Conservation (phyloP, 495 filamentous ascomycete genomes). For the Tuber magnatum region DNA sequence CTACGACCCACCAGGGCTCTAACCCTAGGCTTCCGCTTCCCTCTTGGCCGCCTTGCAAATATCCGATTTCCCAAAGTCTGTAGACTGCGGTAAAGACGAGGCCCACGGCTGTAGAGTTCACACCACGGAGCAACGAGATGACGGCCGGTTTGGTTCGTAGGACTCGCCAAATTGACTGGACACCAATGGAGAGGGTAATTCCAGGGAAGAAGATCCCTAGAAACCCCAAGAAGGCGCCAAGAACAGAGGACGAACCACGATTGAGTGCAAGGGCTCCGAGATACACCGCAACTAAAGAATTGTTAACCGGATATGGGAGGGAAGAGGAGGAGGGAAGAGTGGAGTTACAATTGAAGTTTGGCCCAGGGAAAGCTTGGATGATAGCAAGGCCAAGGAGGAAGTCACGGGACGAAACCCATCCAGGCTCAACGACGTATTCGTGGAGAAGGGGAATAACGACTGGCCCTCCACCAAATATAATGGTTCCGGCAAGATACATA, state of each 20-base stretch:
- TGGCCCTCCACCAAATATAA: conserved; percentile 81
- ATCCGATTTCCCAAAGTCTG: conserved; percentile 70
- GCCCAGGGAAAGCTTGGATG: conserved; percentile 76
- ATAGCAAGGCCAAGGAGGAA: conserved; percentile 77
- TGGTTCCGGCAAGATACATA: conserved; percentile 79
- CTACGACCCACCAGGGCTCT: conserved; percentile 72
- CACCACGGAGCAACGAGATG: conserved; percentile 54
- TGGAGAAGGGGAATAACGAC: conserved; percentile 76
- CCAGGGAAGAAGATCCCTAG: conserved; percentile 70
- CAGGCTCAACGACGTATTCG: conserved; percentile 69
- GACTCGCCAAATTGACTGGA: conserved; percentile 63
- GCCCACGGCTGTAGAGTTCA: conserved; percentile 72
- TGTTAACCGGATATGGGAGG: not conserved
- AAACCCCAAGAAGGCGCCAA: conserved; percentile 59
- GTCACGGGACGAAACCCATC: conserved; percentile 71
- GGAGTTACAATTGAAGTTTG: conserved; percentile 65
- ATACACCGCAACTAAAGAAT: conserved; percentile 56
- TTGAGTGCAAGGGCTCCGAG: conserved; percentile 57
- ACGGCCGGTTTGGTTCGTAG: conserved; percentile 52
- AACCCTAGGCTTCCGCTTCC: conserved; percentile 53
- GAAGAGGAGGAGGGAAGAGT: not conserved
- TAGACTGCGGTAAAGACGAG: conserved; percentile 84
- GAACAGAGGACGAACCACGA: conserved; percentile 41
- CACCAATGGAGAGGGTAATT: conserved; percentile 56
- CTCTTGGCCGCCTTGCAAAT: conserved; percentile 50